Percentiles rank a stretch among this genome's conserved stretches.
Evolutionary conservation across 2,329 filamentous ascomycete genomes (phyloP).

Genomic region (Xylariaceae sp.): DNA sequence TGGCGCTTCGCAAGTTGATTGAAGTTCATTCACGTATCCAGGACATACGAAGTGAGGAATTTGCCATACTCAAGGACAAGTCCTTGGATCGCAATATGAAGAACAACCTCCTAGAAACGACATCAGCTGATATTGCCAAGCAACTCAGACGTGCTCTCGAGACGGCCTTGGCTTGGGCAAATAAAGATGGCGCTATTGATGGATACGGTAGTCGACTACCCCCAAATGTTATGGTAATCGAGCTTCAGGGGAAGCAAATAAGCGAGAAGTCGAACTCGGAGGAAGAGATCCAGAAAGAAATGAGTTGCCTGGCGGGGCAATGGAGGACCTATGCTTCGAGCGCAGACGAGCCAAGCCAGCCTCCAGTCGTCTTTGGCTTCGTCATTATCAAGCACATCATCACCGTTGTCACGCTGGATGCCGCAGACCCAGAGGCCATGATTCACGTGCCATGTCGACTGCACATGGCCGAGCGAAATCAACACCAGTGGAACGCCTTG

Average conservation of each 20-base stretch:
- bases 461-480: constrained; percentile 27
- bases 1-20: constrained; percentile 24
- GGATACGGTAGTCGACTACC: constrained; percentile 17
- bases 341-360: constrained; percentile 4
- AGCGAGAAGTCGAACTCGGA: constrained; percentile 16
- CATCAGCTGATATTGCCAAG: constrained; percentile 19
- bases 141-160: constrained; percentile 19
- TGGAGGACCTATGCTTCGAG: constrained; percentile 17
- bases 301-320: constrained; percentile 17
- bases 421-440: constrained; percentile 20
- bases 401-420: constrained; percentile 29
- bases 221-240: constrained; percentile 23
- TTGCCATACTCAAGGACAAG: constrained; percentile 4
- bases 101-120: constrained; percentile 1
- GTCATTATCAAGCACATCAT: constrained; percentile 29
- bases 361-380: constrained; percentile 29
- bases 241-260: constrained; percentile 11
- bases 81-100: constrained; percentile 2
- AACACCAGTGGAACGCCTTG: constrained; percentile 31
- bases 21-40: constrained; percentile 23
- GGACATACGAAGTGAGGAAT: constrained; percentile 21
- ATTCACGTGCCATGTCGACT: constrained; percentile 26
- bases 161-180: constrained; percentile 25
- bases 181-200: constrained; percentile 21
- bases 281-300: constrained; percentile 16